phyloP scores from a whole-genome alignment of 305 asterid species.

The Ruellia speciosa region DNA sequence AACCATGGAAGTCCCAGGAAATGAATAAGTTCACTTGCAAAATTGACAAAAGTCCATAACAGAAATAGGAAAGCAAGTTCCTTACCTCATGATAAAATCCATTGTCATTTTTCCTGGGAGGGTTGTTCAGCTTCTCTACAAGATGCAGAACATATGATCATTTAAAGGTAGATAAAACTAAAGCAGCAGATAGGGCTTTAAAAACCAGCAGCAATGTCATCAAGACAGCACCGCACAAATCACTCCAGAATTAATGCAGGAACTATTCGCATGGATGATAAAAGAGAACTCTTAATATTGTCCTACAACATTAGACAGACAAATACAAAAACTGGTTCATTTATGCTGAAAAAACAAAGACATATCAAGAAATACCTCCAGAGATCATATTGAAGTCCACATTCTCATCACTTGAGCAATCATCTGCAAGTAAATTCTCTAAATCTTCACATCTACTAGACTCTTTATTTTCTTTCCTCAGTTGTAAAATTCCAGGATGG shows the following conservation, averaged over 20 bases:
- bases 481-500: constrained; percentile 95
- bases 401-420: constrained; percentile 85
- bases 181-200: not conserved
- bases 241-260: constrained; percentile 7
- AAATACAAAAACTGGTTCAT: constrained; percentile 6
- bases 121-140: constrained; percentile 60
- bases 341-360: constrained; percentile 2
- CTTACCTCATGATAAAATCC: constrained; percentile 75
- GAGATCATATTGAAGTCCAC: constrained; percentile 56
- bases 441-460: constrained; percentile 57
- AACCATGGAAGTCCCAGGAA: too few relatives aligned
- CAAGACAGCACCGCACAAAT: not conserved
- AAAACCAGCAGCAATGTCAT: not conserved
- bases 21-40: too few relatives aligned
- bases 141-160: not conserved
- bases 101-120: constrained; percentile 46
- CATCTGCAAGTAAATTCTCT: constrained; percentile 64
- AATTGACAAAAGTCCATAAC: too few relatives aligned
- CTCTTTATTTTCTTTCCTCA: constrained; percentile 73
- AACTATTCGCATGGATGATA: not conserved
- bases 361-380: constrained; percentile 51
- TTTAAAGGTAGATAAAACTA: constrained; percentile 1
- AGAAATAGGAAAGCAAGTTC: constrained; percentile 17
- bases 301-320: not conserved
- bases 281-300: not conserved